Percentiles rank a stretch among this genome's conserved stretches.
Conservation (phyloP, 352 stramenopile species). For the Plasmopara viticola region DNA sequence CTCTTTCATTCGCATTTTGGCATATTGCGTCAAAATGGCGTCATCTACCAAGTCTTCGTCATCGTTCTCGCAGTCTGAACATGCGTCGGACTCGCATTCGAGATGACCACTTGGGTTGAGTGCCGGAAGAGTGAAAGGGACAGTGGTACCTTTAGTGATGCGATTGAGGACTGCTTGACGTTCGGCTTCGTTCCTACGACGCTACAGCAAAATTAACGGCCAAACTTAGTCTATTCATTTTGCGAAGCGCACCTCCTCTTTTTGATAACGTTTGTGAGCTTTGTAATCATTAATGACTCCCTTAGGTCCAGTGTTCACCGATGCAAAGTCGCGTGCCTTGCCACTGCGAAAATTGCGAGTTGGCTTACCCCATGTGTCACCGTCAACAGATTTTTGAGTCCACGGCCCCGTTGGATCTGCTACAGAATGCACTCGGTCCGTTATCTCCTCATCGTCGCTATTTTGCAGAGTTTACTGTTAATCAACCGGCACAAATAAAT, state of each 20-base stretch:
- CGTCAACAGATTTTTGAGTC: constrained; percentile 41
- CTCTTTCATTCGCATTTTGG: constrained; percentile 53
- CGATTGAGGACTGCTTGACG: constrained; percentile 43
- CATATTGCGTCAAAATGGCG: constrained; percentile 55
- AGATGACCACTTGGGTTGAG: constrained; percentile 7
- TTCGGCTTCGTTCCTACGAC: constrained; percentile 39
- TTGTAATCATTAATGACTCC: constrained; percentile 82
- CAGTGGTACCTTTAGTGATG: constrained; percentile 50
- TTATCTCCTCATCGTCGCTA: constrained; percentile 44
- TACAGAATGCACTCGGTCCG: constrained; percentile 59
- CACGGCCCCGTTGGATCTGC: constrained; percentile 65
- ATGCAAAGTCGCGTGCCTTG: constrained; percentile 42
- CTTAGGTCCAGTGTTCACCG: constrained; percentile 70
- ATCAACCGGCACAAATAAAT: not conserved
- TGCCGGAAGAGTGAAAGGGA: constrained; percentile 9
- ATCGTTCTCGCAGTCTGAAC: constrained; percentile 36
- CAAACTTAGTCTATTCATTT: too few relatives aligned
- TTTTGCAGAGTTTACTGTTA: constrained; percentile 7
- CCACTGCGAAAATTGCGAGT: constrained; percentile 17
- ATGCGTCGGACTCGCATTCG: constrained; percentile 16
- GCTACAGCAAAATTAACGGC: constrained; percentile 18
- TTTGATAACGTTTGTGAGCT: constrained; percentile 54
- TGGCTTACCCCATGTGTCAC: constrained; percentile 45
- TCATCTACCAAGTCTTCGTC: constrained; percentile 47
- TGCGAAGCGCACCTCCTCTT: constrained; percentile 38